phyloP scores from a whole-genome alignment of 2,329 filamentous ascomycete species.

The Colletotrichum spinosum region DNA sequence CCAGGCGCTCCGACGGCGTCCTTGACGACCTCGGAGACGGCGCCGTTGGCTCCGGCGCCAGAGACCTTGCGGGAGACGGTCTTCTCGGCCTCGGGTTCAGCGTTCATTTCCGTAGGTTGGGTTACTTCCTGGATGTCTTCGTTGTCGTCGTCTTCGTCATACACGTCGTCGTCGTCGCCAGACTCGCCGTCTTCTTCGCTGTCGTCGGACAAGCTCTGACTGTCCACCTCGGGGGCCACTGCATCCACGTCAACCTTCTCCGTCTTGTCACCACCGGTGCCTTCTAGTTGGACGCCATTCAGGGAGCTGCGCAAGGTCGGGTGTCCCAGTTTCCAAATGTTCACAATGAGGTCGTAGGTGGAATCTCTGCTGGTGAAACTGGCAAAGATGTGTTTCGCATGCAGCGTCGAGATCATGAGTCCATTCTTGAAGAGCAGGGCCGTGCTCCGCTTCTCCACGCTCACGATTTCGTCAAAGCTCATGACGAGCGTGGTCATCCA shows the following conservation, averaged over 20 bases:
- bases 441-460: slow-evolving; percentile 96
- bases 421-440: slow-evolving; percentile 97
- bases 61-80: slow-evolving; percentile 79
- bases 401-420: slow-evolving; percentile 94
- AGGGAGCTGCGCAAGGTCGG: slow-evolving; percentile 90
- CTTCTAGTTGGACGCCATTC: slow-evolving; percentile 86
- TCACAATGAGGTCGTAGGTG: slow-evolving; percentile 96
- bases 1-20: slow-evolving; percentile 58
- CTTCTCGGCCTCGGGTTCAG: slow-evolving; percentile 71
- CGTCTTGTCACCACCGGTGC: slow-evolving; percentile 89
- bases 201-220: slow-evolving; percentile 63
- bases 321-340: slow-evolving; percentile 98
- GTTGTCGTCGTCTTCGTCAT: slow-evolving; percentile 83
- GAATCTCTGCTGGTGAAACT: slow-evolving; percentile 95
- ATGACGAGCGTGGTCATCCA: slow-evolving; percentile 98
- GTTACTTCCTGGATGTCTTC: slow-evolving; percentile 64
- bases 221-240: slow-evolving; percentile 48
- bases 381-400: slow-evolving; percentile 95
- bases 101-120: slow-evolving; percentile 52
- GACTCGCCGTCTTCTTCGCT: slow-evolving; percentile 71
- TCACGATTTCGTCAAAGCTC: slow-evolving; percentile 97
- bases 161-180: slow-evolving; percentile 76
- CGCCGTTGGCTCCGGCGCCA: slow-evolving; percentile 60
- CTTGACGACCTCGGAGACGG: slow-evolving; percentile 60
- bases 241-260: slow-evolving; percentile 75